phyloP scores from a whole-genome alignment of 2,329 filamentous ascomycete species.

The Trichoderma sp. region DNA sequence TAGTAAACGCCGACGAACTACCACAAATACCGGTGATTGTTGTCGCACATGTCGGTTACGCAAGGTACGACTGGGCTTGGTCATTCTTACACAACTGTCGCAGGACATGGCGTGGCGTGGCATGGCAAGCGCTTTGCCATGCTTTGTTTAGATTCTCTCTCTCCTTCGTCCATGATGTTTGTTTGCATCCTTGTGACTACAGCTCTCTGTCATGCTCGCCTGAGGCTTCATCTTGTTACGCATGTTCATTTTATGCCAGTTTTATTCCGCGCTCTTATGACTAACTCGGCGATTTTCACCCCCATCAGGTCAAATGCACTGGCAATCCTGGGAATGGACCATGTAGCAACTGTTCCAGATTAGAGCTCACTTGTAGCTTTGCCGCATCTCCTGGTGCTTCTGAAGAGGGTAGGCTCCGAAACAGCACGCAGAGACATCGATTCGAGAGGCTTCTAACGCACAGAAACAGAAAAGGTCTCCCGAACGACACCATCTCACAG shows the following conservation, averaged over 20 bases:
- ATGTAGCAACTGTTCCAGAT: conserved; percentile 45
- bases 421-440: background rate
- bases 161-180: background rate
- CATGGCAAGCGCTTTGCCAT: background rate
- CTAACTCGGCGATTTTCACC: background rate
- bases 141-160: background rate
- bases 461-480: conserved; percentile 38
- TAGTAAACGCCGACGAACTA: conserved; percentile 41
- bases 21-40: conserved; percentile 38
- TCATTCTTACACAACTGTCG: background rate
- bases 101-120: background rate
- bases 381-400: conserved; percentile 32
- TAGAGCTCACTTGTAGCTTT: conserved; percentile 46
- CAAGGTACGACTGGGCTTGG: conserved; percentile 39
- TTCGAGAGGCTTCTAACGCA: background rate
- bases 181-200: background rate
- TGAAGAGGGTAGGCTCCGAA: conserved; percentile 33
- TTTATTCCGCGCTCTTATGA: background rate
- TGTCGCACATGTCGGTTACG: conserved; percentile 46
- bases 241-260: background rate
- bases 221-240: background rate
- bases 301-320: conserved; percentile 47
- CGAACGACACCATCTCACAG: conserved; percentile 47
- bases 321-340: conserved; percentile 43
- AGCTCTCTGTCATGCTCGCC: background rate